Evolutionary conservation across 148 eudicot genomes (phyloP), one percentile per base, ranked within the genome.

Genomic region (Cornus suecica): DNA sequence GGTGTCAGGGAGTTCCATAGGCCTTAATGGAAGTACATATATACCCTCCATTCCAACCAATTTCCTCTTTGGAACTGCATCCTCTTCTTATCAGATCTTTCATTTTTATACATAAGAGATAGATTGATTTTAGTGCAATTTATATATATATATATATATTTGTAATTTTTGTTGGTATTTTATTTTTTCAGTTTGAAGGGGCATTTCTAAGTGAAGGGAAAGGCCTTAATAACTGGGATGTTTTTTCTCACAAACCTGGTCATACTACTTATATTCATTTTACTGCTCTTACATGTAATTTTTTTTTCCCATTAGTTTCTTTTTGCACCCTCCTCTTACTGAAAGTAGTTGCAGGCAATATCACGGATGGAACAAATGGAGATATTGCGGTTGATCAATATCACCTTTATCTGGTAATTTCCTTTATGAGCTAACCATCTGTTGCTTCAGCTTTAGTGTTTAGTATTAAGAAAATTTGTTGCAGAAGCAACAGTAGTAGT

Each of bases 191-290:
- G 96, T 91, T 80, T 68, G 96, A 91, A 85, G 96, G 96, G 80
- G 91, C 96, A 72, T 85, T 81, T 72, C 64, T 72, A 60, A 79
- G 83, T 77, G 93, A 86, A 54, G 96, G 96, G 22, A 91, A 91
- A 85, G 93, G 96, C 72, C 88, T 85, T 34, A 91, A 61, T 54
- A 91, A 89, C 74, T 91, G 96, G 93, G 96, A 91, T 85, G 73
- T 81, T 62, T 91, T 89, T 74, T 78, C 93, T 45, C 96, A 91
- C 58, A 76, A 29, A 60, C 73, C 88, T 72, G 90, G 91, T 87
- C 65, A 79, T 4, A 23, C 61, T 5, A 54, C 37, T 6, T 23
- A 25, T 5, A 51, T 23, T 37, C 4, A 32, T 3, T 0, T 48
- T 67, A 48, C 5, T 23, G 20, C 16, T 16, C 32, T 20, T 18